phyloP scores from a whole-genome alignment of 768 basidiomycete species.

The Tephrocybe rancida region DNA sequence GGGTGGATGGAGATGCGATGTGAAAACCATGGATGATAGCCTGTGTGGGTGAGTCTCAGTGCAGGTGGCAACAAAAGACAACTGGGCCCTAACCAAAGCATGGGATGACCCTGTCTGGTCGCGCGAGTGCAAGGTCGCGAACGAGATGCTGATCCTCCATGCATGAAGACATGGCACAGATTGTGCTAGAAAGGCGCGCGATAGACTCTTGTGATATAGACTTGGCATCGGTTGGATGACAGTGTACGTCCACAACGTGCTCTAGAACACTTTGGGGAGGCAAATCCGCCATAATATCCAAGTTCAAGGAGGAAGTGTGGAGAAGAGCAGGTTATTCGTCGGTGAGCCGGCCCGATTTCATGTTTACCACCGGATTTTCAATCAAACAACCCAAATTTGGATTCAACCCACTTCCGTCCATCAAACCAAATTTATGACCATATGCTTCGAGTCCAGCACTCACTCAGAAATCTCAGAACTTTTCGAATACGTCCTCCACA shows the following conservation, averaged over 20 bases:
- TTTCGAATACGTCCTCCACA: constrained; percentile 3
- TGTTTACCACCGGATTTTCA: background rate
- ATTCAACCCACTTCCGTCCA: background rate
- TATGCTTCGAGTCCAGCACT: constrained; percentile 13
- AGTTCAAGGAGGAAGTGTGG: background rate
- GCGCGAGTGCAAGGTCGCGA: constrained; percentile 56
- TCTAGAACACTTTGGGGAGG: constrained; percentile 48
- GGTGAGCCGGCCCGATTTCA: no score
- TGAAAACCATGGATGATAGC: constrained; percentile 95
- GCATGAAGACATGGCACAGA: constrained; percentile 89
- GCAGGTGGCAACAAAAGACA: constrained; percentile 10
- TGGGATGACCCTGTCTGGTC: constrained; percentile 75
- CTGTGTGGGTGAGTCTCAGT: constrained; percentile 36
- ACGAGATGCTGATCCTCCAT: constrained; percentile 74
- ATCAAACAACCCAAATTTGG: constrained; percentile 3
- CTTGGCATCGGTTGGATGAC: constrained; percentile 85
- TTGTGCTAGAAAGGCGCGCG: constrained; percentile 57
- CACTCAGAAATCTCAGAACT: background rate
- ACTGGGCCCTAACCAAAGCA: constrained; percentile 73
- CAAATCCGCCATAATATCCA: constrained; percentile 13
- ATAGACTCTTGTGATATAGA: constrained; percentile 48
- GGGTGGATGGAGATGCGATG: constrained; percentile 65
- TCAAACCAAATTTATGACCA: background rate
- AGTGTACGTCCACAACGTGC: constrained; percentile 87
- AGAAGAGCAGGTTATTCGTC: background rate